Evolutionary conservation across 768 basidiomycete species (phyloP), one percentile per base, ranked within the genome.

Genomic region (Mycena indigotica): DNA sequence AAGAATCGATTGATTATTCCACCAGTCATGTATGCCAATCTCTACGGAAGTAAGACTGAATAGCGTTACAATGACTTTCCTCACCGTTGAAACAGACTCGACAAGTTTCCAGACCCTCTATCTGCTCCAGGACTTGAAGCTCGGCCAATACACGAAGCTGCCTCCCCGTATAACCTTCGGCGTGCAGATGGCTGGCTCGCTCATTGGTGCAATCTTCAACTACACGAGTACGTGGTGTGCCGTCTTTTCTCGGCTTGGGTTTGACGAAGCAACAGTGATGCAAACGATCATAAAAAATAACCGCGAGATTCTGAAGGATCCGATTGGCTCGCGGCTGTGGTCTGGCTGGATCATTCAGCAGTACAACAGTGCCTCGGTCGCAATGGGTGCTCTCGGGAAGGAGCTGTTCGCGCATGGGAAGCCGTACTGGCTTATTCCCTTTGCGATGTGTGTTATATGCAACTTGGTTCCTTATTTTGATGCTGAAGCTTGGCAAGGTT

Each of bases 91-190:
- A 38, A 10, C 41, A 45, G 23, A 48, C 23, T 48, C 46, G 46
- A 25, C 25, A 26, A 48, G 46, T 26, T 48, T 25, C 67, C 82
- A 87, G 70, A 82, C 83, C 4, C 62, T 85, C 3, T 75, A 75
- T 55, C 71, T 83, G 71, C 69, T 83, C 19, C 80, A 82, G 73
- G 81, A 80, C 66, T 66, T 82, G 28, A 83, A 84, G 64, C 70
- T 83, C 17, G 84, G 81, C 13, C 81, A 83, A 60, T 83, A 83
- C 65, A 78, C 73, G 24, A 84, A 85, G 65, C 70, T 84, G 48
- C 78, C 80, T 1, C 84, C 82, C 5, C 68, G 79, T 10, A 62
- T 73, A 17, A 82, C 82, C 1, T 84, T 85, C 56, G 68, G 64
- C 10, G 73, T 74, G 4, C 83, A 84, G 61, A 68, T 84, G 70